These are phyloP conservation scores for Lablab purpureus DNA, from an alignment of 306 rosid genomes.

Conservation along the genomic window DNA sequence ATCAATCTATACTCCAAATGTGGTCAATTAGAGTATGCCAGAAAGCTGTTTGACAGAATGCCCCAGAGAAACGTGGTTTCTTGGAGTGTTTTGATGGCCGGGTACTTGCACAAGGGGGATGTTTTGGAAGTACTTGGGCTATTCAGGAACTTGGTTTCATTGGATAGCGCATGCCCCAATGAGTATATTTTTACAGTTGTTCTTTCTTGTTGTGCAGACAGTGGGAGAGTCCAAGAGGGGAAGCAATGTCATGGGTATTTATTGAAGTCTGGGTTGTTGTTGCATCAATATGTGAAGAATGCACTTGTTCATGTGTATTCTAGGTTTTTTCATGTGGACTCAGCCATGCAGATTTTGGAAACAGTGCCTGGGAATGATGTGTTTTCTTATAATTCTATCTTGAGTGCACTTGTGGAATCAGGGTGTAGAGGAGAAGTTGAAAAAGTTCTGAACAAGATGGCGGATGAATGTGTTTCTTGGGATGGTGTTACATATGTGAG, in stretches of 20 bases:
- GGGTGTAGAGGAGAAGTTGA: neutral
- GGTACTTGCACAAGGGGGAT: neutral
- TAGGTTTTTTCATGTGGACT: neutral
- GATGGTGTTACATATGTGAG: neutral
- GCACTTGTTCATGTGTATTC: neutral
- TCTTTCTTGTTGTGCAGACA: neutral
- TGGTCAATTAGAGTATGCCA: neutral
- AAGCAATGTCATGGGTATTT: conserved; percentile 6
- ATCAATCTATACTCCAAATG: neutral
- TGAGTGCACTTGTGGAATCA: neutral
- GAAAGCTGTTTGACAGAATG: neutral
- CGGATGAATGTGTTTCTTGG: neutral
- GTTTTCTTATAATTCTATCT: neutral
- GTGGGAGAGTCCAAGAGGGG: neutral
- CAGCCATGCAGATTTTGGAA: neutral
- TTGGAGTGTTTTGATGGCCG: neutral
- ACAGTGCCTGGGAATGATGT: neutral
- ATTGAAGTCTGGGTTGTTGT: neutral
- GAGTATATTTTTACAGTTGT: neutral
- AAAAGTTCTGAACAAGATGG: neutral
- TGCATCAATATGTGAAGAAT: conserved; percentile 9
- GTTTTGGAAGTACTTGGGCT: neutral
- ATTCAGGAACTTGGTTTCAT: neutral
- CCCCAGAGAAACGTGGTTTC: neutral
- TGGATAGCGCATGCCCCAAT: neutral